Evolutionary conservation across 2,329 filamentous ascomycete species (phyloP), one percentile per base, ranked within the genome.

Genomic region (Ceratocystis colombiana): DNA sequence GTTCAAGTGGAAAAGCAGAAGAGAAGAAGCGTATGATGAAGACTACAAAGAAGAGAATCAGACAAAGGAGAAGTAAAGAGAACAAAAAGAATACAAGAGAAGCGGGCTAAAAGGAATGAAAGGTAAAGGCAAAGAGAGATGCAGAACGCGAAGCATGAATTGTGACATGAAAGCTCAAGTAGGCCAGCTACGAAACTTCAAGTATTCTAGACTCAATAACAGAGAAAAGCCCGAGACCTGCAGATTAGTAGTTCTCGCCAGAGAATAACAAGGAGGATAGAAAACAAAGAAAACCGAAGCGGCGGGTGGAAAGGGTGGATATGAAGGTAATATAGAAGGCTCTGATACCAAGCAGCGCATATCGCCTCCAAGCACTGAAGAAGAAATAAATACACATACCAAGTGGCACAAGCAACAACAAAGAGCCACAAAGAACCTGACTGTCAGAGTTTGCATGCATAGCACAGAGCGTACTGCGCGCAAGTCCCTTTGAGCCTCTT

Each of bases 31-130:
- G 10, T 37, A 37, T 37, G 33, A 50, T 20, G 53, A 30, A 28
- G 53, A 17, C 22, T 57, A 57, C 22, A 57, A 53, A 64, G 45
- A 61, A 45, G 20, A 44, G 53, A 57, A 15, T 5, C n/a, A 33
- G 30, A 44, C 22, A 65, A 53, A 37, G 57, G 45, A 64, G 61
- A 55, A 61, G 30, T 20, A 55, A 55, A 48, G 48, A 64, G 50
- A 67, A 33, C 6, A 28, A 53, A 22, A 61, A 44, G 1, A 44
- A 62, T 3, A 28, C 20, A 33, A 30, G 46, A 37, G 33, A 37
- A 37, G 8, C 33, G 33, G 33, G 33, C 33, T 10, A 25, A 53
- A 25, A 28, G 7, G 25, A 25, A 57, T 10, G 61, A 64, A 62
- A 46, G 41, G 28, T 15, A 41, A 61, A 20, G 45, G n/a, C 15